Evolutionary conservation across 768 basidiomycete genomes (phyloP).

Genomic region (Lentinula guzmanii): DNA sequence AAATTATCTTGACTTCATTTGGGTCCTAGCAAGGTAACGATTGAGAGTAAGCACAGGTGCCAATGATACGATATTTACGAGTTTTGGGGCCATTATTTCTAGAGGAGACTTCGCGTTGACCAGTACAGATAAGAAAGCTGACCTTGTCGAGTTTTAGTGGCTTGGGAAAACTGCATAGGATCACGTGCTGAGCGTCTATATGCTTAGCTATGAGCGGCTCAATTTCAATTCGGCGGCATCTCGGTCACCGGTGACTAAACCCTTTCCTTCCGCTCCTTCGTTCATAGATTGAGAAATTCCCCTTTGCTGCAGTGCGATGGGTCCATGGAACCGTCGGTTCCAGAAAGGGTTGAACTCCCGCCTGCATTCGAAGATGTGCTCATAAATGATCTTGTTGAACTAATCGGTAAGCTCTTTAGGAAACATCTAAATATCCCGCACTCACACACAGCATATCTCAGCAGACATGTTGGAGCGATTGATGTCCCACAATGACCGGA

Average conservation of each 20-base stretch:
- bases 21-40: slow-evolving; percentile 61
- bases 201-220: not conserved
- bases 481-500: slow-evolving; percentile 93
- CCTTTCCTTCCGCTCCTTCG: slow-evolving; percentile 28
- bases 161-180: not conserved
- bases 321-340: slow-evolving; percentile 68
- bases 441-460: slow-evolving; percentile 23
- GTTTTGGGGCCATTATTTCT: slow-evolving; percentile 68
- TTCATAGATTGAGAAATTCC: slow-evolving; percentile 8
- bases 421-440: slow-evolving; percentile 9
- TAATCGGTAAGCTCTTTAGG: slow-evolving; percentile 62
- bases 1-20: slow-evolving; percentile 97
- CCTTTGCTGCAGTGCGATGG: slow-evolving; percentile 53
- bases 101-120: slow-evolving; percentile 10
- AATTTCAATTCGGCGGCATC: not conserved
- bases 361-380: slow-evolving; percentile 78
- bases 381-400: slow-evolving; percentile 77
- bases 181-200: not conserved
- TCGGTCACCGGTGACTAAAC: not conserved
- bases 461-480: slow-evolving; percentile 96
- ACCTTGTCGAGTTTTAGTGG: not conserved
- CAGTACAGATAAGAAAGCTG: slow-evolving; percentile 8
- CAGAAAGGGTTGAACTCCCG: slow-evolving; percentile 74
- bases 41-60: not conserved
- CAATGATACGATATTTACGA: slow-evolving; percentile 36